phyloP scores from a whole-genome alignment of 768 basidiomycete genomes.

The Xanthoconium stramineum region DNA sequence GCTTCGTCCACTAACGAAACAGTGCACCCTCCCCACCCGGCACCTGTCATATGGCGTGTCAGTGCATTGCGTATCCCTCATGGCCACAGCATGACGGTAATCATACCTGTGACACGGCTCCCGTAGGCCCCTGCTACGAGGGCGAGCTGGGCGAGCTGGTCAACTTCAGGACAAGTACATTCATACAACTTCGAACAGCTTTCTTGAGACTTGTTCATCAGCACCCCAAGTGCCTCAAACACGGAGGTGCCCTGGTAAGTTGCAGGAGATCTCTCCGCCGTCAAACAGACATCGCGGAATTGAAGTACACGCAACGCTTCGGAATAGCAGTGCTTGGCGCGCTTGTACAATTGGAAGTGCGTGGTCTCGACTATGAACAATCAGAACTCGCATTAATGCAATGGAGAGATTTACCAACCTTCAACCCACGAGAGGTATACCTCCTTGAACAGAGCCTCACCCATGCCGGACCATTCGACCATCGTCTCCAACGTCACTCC shows the following conservation, averaged over 20 bases:
- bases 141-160: conserved; percentile 64
- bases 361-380: conserved; percentile 58
- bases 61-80: background rate
- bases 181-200: conserved; percentile 70
- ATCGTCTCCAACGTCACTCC: conserved; percentile 77
- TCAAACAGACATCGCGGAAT: conserved; percentile 68
- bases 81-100: background rate
- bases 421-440: conserved; percentile 79
- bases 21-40: conserved; percentile 91
- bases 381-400: background rate
- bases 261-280: conserved; percentile 28
- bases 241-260: conserved; percentile 20
- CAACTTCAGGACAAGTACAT: conserved; percentile 77
- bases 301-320: conserved; percentile 80
- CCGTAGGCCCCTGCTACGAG: conserved; percentile 73
- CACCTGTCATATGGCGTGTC: conserved; percentile 43
- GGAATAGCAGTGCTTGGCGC: conserved; percentile 75
- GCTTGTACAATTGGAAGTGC: conserved; percentile 79
- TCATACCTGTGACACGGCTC: conserved; percentile 73
- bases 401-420: conserved; percentile 42
- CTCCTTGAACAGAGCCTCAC: conserved; percentile 51
- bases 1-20: conserved; percentile 74
- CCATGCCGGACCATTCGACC: conserved; percentile 61
- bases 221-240: conserved; percentile 54
- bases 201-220: conserved; percentile 79